Conservation (phyloP, 345 rosid species). For the Cardamine chenopodiifolia region DNA sequence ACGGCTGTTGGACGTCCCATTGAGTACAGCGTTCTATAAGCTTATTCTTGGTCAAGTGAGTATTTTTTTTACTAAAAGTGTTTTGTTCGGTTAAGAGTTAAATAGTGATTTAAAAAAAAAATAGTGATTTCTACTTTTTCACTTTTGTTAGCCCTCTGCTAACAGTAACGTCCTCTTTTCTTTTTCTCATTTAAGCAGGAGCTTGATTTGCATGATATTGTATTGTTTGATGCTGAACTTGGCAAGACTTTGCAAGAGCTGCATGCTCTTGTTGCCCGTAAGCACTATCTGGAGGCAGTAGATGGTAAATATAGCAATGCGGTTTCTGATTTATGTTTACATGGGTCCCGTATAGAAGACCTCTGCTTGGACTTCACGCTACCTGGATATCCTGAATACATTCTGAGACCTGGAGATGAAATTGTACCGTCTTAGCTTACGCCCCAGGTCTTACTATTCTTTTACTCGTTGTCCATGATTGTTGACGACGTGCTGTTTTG, state of each 20-base stretch:
- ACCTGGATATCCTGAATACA: constrained; percentile 93
- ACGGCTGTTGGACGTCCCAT: constrained; percentile 84
- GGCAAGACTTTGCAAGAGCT: constrained; percentile 92
- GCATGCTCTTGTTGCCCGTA: constrained; percentile 72
- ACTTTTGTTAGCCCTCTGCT: constrained; percentile 3
- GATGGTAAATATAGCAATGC: constrained; percentile 46
- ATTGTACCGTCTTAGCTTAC: constrained; percentile 50
- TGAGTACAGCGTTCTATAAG: constrained; percentile 84
- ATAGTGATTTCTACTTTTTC: constrained; percentile 1
- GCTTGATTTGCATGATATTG: constrained; percentile 91
- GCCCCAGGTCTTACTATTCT: constrained; percentile 12
- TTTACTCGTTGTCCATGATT: constrained; percentile 15
- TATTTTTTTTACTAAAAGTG: neutral
- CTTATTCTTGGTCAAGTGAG: constrained; percentile 91
- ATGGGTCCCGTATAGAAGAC: constrained; percentile 71
- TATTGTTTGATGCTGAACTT: constrained; percentile 74
- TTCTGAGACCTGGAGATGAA: constrained; percentile 79
- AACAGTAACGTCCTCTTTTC: constrained; percentile 3
- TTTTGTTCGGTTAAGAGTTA: neutral
- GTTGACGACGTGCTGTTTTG: constrained; percentile 17
- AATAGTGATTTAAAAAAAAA: neutral
- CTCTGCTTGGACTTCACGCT: constrained; percentile 91
- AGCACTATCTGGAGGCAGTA: constrained; percentile 63
- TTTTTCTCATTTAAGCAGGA: constrained; percentile 59
- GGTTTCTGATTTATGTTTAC: constrained; percentile 55